These are phyloP conservation scores for Coffea humblotiana DNA, from an alignment of 305 asterid species.

Conservation along the genomic window DNA sequence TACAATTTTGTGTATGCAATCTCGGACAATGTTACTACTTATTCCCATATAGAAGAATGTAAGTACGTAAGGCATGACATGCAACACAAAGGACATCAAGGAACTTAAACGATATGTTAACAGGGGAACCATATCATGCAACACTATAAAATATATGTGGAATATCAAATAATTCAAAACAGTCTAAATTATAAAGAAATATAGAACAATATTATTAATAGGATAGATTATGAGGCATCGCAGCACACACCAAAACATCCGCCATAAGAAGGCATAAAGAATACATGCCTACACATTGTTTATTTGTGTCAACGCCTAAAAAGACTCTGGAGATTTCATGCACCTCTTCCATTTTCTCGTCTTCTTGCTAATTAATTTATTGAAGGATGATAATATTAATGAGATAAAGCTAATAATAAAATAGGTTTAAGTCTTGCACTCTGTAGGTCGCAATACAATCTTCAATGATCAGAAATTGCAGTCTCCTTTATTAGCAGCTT, in stretches of 20 bases:
- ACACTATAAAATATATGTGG: neutral
- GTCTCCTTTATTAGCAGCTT: neutral
- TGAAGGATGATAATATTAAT: neutral
- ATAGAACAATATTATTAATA: neutral
- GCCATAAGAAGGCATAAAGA: neutral
- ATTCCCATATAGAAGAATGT: neutral
- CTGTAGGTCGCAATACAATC: neutral
- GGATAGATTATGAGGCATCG: neutral
- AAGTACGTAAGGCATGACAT: neutral
- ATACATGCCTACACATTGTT: constrained; percentile 66
- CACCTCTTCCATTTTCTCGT: constrained; percentile 53
- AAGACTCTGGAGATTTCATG: constrained; percentile 74
- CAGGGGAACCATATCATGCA: neutral
- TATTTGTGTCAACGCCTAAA: constrained; percentile 86
- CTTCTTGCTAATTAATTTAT: constrained; percentile 38
- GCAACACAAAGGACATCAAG: neutral
- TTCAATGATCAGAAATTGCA: neutral
- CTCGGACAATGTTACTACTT: neutral
- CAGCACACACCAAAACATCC: neutral
- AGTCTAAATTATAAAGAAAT: neutral
- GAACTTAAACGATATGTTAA: neutral
- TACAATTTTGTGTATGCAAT: neutral
- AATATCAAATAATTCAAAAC: neutral
- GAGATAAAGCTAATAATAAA: neutral
- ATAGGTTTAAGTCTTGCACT: neutral